Evolutionary conservation across 176 grass and related monocot genomes (phyloP).

Genomic region (sorghum (Sorghum bicolor)): DNA sequence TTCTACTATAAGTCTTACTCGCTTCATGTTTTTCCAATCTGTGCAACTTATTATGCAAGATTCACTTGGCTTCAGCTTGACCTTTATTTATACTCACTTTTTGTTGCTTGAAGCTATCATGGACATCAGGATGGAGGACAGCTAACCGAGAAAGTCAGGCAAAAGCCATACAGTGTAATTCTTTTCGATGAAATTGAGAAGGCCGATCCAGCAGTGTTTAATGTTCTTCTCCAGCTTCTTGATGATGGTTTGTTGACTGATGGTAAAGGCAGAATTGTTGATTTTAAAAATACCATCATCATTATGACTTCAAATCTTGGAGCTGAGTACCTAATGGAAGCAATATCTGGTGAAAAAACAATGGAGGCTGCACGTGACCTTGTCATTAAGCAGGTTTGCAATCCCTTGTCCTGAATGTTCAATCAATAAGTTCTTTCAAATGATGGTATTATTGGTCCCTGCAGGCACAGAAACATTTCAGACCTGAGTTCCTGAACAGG

Average conservation of each 20-base stretch:
- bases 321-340: conserved; percentile 34
- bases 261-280: conserved; percentile 45
- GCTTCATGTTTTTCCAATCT: neutral
- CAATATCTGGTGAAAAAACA: conserved; percentile 18
- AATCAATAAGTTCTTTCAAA: neutral
- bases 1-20: neutral
- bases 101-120: conserved; percentile 11
- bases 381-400: conserved; percentile 34
- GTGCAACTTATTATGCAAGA: neutral
- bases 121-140: conserved; percentile 44
- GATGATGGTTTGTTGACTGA: conserved; percentile 53
- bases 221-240: conserved; percentile 45
- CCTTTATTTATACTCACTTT: neutral
- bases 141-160: conserved; percentile 46
- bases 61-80: neutral
- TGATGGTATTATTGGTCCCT: neutral
- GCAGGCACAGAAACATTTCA: conserved; percentile 52
- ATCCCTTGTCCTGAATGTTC: neutral
- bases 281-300: conserved; percentile 56
- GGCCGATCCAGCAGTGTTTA: conserved; percentile 37
- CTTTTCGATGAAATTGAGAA: conserved; percentile 60
- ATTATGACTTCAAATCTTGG: conserved; percentile 63
- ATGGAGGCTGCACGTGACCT: conserved; percentile 30
- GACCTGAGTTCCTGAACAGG: conserved; percentile 54
- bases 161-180: conserved; percentile 40